These are phyloP conservation scores for Lignosus rhinocerotis DNA, from an alignment of 1,284 basidiomycete species.

Conservation along the genomic window DNA sequence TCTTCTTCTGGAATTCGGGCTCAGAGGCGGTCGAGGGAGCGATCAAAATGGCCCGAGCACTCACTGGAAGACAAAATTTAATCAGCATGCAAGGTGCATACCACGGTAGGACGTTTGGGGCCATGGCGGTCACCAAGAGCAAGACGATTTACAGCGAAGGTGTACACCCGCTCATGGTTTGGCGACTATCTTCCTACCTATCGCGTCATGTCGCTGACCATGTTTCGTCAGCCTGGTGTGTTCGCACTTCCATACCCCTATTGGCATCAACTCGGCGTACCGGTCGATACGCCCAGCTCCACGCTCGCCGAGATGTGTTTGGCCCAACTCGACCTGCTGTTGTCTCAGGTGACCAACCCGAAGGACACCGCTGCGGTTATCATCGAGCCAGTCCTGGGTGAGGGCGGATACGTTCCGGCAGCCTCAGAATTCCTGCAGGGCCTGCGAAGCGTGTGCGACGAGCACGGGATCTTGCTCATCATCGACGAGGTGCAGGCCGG, in stretches of 20 bases:
- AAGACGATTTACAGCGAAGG: conserved; percentile 90
- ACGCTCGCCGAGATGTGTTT: conserved; percentile 71
- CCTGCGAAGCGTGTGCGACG: conserved; percentile 83
- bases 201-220: background rate
- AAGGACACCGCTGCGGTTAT: conserved; percentile 90
- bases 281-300: conserved; percentile 61
- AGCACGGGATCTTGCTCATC: conserved; percentile 81
- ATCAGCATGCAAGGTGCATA: conserved; percentile 90
- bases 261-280: conserved; percentile 85
- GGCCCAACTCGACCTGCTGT: conserved; percentile 82
- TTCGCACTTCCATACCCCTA: conserved; percentile 87
- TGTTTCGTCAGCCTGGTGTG: conserved; percentile 68
- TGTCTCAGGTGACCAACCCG: conserved; percentile 84
- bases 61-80: conserved; percentile 84
- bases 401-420: conserved; percentile 93
- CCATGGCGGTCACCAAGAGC: conserved; percentile 86
- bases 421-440: conserved; percentile 81
- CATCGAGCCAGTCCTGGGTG: conserved; percentile 90
- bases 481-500: conserved; percentile 91
- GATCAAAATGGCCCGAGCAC: conserved; percentile 76
- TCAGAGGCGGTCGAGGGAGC: conserved; percentile 88
- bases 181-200: conserved; percentile 20
- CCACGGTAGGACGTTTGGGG: conserved; percentile 86
- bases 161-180: conserved; percentile 79
- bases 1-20: conserved; percentile 97